These are phyloP conservation scores for Yarrowia deformans DNA, from an alignment of 805 yeast genomes.

Conservation along the genomic window DNA sequence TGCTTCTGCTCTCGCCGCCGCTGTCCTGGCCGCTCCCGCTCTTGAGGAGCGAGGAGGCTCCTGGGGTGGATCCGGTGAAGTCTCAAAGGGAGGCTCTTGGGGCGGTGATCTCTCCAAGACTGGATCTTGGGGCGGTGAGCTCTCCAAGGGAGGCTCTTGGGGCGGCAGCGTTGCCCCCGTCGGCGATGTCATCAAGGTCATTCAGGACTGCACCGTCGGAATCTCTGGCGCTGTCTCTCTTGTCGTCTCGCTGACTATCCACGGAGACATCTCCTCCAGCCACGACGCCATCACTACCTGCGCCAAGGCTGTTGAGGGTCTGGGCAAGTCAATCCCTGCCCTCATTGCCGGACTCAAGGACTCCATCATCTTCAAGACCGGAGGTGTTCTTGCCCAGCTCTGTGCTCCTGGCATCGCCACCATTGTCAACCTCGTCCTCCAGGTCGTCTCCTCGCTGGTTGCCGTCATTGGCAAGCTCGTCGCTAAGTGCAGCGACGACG, in stretches of 20 bases:
- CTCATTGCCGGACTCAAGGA: constrained; percentile 8
- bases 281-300: neutral
- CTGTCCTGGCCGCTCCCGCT: constrained; percentile 24
- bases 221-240: constrained; percentile 12
- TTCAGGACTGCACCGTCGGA: constrained; percentile 19
- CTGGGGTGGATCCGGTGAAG: constrained; percentile 3
- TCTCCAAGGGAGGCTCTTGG: constrained; percentile 5
- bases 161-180: neutral
- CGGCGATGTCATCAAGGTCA: constrained; percentile 8
- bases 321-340: constrained; percentile 9
- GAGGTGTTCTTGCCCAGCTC: constrained; percentile 1
- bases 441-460: neutral
- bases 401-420: constrained; percentile 11
- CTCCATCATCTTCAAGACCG: constrained; percentile 10
- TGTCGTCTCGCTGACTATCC: constrained; percentile 2
- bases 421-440: constrained; percentile 17
- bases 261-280: constrained; percentile 6
- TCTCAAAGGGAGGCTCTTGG: constrained; percentile 5
- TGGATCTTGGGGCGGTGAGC: neutral
- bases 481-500: constrained; percentile 1
- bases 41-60: constrained; percentile 2
- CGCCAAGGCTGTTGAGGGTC: constrained; percentile 18
- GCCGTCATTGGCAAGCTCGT: constrained; percentile 15
- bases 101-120: neutral
- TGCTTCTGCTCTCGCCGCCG: neutral